These are phyloP conservation scores for Triticum dicoccoides DNA, from an alignment of 176 grass and related monocot species.

Conservation along the genomic window DNA sequence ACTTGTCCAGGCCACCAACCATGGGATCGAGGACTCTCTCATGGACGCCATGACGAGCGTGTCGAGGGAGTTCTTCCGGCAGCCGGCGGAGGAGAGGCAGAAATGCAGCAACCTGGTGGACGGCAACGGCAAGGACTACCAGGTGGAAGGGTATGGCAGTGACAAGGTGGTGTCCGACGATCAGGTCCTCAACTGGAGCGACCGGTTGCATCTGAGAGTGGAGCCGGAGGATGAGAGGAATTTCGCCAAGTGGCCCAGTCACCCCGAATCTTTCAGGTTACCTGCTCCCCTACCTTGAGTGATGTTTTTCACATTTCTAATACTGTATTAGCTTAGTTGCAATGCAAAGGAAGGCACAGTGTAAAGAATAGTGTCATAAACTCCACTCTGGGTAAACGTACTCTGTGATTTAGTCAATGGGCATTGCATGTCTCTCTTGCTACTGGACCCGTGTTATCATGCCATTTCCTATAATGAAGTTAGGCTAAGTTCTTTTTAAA, in stretches of 20 bases:
- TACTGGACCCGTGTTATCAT: background rate
- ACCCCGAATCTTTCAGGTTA: slow-evolving; percentile 8
- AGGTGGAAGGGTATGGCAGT: background rate
- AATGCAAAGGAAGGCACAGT: background rate
- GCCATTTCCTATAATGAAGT: background rate
- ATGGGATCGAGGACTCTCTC: background rate
- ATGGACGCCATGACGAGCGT: background rate
- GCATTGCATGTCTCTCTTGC: background rate
- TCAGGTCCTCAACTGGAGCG: background rate
- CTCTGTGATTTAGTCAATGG: background rate
- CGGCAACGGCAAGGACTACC: background rate
- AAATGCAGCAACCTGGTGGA: background rate
- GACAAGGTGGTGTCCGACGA: background rate
- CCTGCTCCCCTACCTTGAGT: background rate
- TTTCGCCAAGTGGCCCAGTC: background rate
- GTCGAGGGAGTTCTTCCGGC: background rate
- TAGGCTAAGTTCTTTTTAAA: background rate
- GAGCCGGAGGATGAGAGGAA: background rate
- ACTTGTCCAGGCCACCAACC: background rate
- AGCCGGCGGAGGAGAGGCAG: background rate
- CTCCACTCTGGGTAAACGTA: background rate
- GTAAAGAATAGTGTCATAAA: background rate
- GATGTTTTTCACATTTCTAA: background rate
- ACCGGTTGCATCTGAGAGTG: background rate
- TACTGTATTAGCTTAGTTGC: background rate